Evolutionary conservation across 495 filamentous ascomycete genomes (phyloP), one percentile per base, ranked within the genome.

Genomic region (Symbiotaphrina buchneri): DNA sequence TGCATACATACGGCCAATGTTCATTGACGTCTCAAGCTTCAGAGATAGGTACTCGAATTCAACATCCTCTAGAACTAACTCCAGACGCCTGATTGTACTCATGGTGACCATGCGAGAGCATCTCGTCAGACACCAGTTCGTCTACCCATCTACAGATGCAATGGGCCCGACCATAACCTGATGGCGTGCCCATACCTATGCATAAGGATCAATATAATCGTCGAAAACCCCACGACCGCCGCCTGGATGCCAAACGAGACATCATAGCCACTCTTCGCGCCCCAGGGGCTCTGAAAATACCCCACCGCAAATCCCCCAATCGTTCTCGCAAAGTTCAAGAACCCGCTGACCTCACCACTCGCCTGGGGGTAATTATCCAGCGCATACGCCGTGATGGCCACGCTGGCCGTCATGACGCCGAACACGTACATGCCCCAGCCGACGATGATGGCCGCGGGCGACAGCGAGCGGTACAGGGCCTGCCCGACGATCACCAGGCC

Each of bases 241-340:
- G 52, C 55, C 37, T 63, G 58, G 1, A 47, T 42, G 0, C 56
- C 57, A 41, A 61, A 60, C 0, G 58, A 48, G 1, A 57, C 41
- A 0, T 51, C 56, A 1, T 51, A 25, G 3, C 57, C 56, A 34
- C 52, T 52, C 1, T 35, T 38, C 7, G 32, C 34, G 11, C 57
- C 55, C 58, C 58, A 63, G 1, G 44, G 33, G 10, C 49, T 39
- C 39, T 61, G 54, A 45, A 61, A 59, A 30, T 63, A 61, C 10
- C 46, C 51, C 11, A 62, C 53, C 0, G 46, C 45, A 28, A 62
- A 62, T 2, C 58, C 58, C 32, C 54, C 52, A 16, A 48, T 47
- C 6, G 53, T 58, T 6, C 56, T 51, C 51, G 51, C 56, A 33
- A 51, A 47, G 23, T 55, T 58, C 18, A 60, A 37, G 22, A 57